A percentile compares a stretch with the other conserved stretches of the same genome.
phyloP scores from a whole-genome alignment of 768 basidiomycete genomes.

The Russula sp. region DNA sequence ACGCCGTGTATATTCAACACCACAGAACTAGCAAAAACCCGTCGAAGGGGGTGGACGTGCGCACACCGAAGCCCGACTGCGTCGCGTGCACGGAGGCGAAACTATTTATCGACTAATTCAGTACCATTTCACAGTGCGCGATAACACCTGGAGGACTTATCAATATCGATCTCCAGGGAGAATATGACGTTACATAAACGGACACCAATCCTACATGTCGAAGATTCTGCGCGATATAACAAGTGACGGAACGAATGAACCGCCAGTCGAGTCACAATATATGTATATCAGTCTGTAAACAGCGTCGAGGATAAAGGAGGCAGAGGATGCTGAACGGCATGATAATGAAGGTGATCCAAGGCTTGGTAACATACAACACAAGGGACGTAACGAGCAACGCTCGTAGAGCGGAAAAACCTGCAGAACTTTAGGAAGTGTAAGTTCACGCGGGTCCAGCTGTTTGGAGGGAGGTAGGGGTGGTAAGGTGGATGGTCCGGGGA shows the following conservation, averaged over 20 bases:
- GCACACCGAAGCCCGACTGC: too few species aligned
- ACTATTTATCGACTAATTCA: too few species aligned
- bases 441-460: neutral
- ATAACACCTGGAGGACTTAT: too few species aligned
- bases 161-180: too few species aligned
- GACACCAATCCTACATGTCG: too few species aligned
- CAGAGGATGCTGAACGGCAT: neutral
- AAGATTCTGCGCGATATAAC: conserved; percentile 1
- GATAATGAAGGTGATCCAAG: neutral
- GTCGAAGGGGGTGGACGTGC: too few species aligned
- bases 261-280: conserved; percentile 6
- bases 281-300: conserved; percentile 21
- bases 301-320: conserved; percentile 8
- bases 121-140: too few species aligned
- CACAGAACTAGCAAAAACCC: too few species aligned
- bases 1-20: too few species aligned
- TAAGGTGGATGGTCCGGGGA: neutral
- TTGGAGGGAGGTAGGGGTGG: neutral
- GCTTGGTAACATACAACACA: conserved; percentile 1
- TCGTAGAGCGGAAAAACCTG: neutral
- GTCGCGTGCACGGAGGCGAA: too few species aligned
- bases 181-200: too few species aligned
- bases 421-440: neutral
- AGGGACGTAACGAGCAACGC: neutral
- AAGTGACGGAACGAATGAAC: neutral